A percentile compares a stretch with the other conserved stretches of the same genome.
These are phyloP conservation scores for Cadophora gregata DNA, from an alignment of 2,329 filamentous ascomycete genomes.

Conservation along the genomic window DNA sequence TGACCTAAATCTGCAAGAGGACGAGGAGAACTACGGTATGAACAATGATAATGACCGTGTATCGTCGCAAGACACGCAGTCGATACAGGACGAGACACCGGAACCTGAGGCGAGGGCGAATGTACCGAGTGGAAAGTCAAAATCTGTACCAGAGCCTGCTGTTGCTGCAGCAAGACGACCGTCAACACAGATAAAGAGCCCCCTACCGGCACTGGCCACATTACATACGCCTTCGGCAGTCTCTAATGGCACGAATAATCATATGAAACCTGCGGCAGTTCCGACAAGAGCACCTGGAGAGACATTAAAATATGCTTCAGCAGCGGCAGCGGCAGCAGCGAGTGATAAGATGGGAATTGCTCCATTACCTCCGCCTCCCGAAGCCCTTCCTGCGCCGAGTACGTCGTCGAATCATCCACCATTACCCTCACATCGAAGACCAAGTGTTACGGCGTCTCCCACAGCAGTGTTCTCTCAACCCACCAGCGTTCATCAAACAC, in stretches of 20 bases:
- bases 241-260: constrained; percentile 63
- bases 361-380: constrained; percentile 88
- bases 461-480: constrained; percentile 55
- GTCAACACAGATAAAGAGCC: constrained; percentile 92
- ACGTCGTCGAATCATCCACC: constrained; percentile 46
- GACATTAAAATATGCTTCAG: constrained; percentile 94
- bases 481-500: constrained; percentile 42
- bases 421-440: constrained; percentile 50
- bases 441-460: constrained; percentile 65
- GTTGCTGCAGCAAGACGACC: constrained; percentile 67
- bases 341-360: constrained; percentile 94
- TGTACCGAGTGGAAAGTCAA: constrained; percentile 54
- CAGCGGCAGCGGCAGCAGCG: constrained; percentile 89
- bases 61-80: constrained; percentile 95
- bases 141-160: constrained; percentile 63
- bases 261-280: constrained; percentile 92
- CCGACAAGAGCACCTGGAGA: constrained; percentile 87
- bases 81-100: constrained; percentile 80
- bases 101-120: constrained; percentile 60
- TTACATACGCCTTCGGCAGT: constrained; percentile 75
- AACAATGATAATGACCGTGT: constrained; percentile 79
- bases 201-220: constrained; percentile 89
- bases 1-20: constrained; percentile 88
- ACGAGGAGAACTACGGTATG: constrained; percentile 88
- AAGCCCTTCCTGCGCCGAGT: constrained; percentile 56